Evolutionary conservation across 164 flowering plant species (phyloP).

Genomic region (Protea cynaroides): DNA sequence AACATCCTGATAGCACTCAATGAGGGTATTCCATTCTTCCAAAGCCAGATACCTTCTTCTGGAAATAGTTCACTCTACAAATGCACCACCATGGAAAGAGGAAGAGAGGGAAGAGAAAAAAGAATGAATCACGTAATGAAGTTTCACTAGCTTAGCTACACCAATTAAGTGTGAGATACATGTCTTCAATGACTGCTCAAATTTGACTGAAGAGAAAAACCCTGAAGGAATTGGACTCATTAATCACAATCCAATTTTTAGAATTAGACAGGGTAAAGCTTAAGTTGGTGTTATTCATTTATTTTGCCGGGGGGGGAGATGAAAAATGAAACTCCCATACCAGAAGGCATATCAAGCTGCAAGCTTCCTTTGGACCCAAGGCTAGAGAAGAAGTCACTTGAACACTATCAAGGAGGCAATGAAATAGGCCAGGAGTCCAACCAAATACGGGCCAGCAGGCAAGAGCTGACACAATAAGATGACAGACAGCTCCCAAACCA

Average conservation of each 20-base stretch:
- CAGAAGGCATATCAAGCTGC: constrained; percentile 81
- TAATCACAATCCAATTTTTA: too few relatives aligned
- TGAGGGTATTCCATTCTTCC: constrained; percentile 86
- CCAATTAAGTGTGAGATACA: neutral
- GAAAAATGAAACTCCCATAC: constrained; percentile 32
- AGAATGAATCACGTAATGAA: neutral
- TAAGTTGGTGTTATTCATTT: neutral
- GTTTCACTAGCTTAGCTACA: neutral
- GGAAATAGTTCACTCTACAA: constrained; percentile 78
- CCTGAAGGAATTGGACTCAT: too few relatives aligned
- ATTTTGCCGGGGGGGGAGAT: neutral
- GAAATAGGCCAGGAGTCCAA: constrained; percentile 90
- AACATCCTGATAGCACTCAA: constrained; percentile 62
- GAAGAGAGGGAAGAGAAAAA: neutral
- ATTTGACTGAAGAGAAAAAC: too few relatives aligned
- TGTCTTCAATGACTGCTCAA: too few relatives aligned
- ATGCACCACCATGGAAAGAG: constrained; percentile 15
- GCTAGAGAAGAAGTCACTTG: constrained; percentile 64
- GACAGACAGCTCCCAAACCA: constrained; percentile 82
- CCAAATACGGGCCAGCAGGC: constrained; percentile 89
- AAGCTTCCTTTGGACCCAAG: constrained; percentile 94
- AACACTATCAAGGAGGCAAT: constrained; percentile 62
- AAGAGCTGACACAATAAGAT: constrained; percentile 83
- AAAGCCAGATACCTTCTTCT: constrained; percentile 80
- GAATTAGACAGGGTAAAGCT: too few relatives aligned